Evolutionary conservation across 169 alveolate genomes (phyloP).

Genomic region (Plasmodium malariae): DNA sequence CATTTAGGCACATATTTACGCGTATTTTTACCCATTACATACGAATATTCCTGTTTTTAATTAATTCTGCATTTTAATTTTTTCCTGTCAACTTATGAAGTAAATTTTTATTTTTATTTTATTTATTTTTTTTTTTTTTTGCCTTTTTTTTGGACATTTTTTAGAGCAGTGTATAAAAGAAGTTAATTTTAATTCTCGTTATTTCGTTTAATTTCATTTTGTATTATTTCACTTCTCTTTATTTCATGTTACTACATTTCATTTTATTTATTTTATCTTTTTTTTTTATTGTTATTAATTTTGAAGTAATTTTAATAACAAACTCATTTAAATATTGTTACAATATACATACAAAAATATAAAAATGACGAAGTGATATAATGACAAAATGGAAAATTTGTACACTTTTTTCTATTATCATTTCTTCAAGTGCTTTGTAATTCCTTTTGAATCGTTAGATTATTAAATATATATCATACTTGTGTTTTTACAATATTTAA

Average conservation of each 20-base stretch:
- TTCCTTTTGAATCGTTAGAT: too few species aligned
- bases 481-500: too few species aligned
- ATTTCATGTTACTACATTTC: too few species aligned
- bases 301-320: neutral
- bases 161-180: neutral
- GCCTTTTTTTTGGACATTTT: neutral
- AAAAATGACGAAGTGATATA: too few species aligned
- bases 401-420: too few species aligned
- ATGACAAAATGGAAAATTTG: neutral
- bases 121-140: neutral
- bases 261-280: neutral
- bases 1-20: neutral
- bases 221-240: too few species aligned
- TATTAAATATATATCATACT: too few species aligned
- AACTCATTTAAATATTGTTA: neutral
- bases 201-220: too few species aligned
- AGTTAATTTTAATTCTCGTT: neutral
- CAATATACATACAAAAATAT: neutral
- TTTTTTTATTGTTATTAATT: neutral
- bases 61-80: conserved; percentile 10
- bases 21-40: neutral
- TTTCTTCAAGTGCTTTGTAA: too few species aligned
- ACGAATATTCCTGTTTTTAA: neutral
- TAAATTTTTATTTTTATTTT: neutral
- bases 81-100: conserved; percentile 18